Percentiles rank a stretch among this genome's conserved stretches.
Conservation (phyloP, 257 asterid species). For the Marsdenia floribunda region DNA sequence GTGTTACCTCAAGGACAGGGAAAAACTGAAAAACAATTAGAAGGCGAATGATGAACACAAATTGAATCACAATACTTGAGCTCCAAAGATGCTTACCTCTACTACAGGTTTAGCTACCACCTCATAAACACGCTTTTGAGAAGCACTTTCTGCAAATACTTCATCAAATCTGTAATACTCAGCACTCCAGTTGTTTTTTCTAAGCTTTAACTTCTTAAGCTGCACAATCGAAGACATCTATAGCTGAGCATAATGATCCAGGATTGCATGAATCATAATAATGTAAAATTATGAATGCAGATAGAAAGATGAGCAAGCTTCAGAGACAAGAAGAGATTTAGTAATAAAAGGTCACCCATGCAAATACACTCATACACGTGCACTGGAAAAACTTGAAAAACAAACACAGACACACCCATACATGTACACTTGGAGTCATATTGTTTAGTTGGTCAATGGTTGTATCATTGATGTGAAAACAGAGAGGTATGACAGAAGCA, state of each 20-base stretch:
- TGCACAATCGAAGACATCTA: slow-evolving; percentile 26
- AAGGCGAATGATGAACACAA: not conserved
- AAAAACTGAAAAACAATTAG: not conserved
- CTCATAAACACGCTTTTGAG: slow-evolving; percentile 87
- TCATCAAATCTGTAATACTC: slow-evolving; percentile 79
- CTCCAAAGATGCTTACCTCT: slow-evolving; percentile 41
- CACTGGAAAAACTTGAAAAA: not conserved
- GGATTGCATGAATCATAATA: not conserved
- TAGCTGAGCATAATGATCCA: not conserved
- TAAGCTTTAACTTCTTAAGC: slow-evolving; percentile 76
- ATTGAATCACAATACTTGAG: not conserved
- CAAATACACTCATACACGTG: not conserved
- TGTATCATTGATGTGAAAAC: not conserved
- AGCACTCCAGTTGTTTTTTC: slow-evolving; percentile 84
- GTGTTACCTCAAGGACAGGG: not conserved
- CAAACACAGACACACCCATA: not conserved
- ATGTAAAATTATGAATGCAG: not conserved
- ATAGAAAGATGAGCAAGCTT: not conserved
- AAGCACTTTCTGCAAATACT: slow-evolving; percentile 67
- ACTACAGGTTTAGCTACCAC: slow-evolving; percentile 93
- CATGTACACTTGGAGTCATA: not conserved
- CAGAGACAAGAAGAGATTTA: not conserved
- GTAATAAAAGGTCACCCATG: not conserved
- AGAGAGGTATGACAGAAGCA: not conserved
- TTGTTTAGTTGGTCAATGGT: not conserved